Base-by-base conservation (phyloP, 2,329 filamentous ascomycete species). In the Claviceps humidiphila region DNA sequence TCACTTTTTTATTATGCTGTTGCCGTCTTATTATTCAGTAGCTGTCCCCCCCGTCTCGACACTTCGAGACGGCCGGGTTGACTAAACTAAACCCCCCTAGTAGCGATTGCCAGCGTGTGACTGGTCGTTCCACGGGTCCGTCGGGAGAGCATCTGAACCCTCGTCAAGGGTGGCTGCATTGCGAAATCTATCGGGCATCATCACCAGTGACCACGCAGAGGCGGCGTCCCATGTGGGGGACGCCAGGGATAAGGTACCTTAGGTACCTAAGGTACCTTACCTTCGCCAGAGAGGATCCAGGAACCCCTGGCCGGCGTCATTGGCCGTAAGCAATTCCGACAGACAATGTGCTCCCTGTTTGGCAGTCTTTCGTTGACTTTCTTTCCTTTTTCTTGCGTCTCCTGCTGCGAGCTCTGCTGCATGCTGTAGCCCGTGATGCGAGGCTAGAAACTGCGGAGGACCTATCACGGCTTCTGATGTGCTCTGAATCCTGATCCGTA, bases 121-220 rank as follows among this genome's bases (percentile, higher is more conserved):
- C 50, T 47, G 20, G 49, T 40, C 34, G 34, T 40, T 37, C n/a
- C 13, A 34, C 30, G 13, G 4, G 17, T 26, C 49, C 20, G 49
- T 50, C 49, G 24, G 24, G 24, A 34, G 30, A 34, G 48, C 48
- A 17, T 30, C 40, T 14, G 30, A 24, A 50, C 41, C 49, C 40
- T 44, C 8, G 30, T 43, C 17, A 9, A 43, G 13, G n/a, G 47
- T 42, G 49, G 49, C 42, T 30, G 20, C 20, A 39, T 38, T 52
- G 50, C 50, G 50, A 52, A 52, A 52, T 52, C 44, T 52, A 20
- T 51, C 50, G 50, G 50, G 49, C 41, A 51, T 51, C 17, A 43
- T 34, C 24, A 44, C 22, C 22, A 22, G 3, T 22, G 22, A 22
- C 41, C 5, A 42, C 1, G 39, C 22, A 37, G 24, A 43, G 40